Evolutionary conservation across 2,329 filamentous ascomycete species (phyloP), one percentile per base, ranked within the genome.

Genomic region (Sarocladium kiliense): DNA sequence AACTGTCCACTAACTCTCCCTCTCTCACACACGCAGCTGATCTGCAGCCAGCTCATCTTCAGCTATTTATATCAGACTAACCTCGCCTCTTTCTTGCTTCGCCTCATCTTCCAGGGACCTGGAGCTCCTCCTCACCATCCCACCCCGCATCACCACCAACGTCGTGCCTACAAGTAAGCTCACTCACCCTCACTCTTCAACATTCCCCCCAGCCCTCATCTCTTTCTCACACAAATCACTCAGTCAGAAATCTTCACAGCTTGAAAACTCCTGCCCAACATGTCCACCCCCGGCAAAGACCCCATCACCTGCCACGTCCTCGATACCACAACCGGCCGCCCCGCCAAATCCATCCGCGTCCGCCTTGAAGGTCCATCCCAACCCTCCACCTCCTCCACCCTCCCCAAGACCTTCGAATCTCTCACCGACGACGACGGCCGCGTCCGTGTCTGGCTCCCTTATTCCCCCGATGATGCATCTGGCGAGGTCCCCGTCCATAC

Each of bases 281-380:
- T 53, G 50, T n/a, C 50, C 26, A 41, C 34, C 25, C 32, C 61
- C 26, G 47, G 56, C 57, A 84, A 81, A 65, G 82, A 85, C 66
- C 83, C 82, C 66, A 93, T 94, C 65, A 93, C 89, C 69, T 93
- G 89, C 77, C 89, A 94, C 77, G 82, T 92, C 70, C 88, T 94
- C 68, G 88, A 94, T 77, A 93, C 89, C 11, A 81, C 84, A n/a
- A 74, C 80, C 58, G 89, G 89, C 65, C 79, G 79, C 56, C 89
- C 89, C 21, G 89, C 83, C 16, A 71, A 77, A 56, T 76, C 77
- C 59, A 81, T 94, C 63, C 77, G 78, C 60, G 88, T 92, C 56
- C 83, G 80, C 55, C 81, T 91, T 21, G 74, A 84, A 50, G 78
- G 78, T 5, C 70, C 66, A 51, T 63, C 57, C 41, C 56, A 66